Percentiles rank a stretch among this genome's conserved stretches.
Evolutionary conservation across 1,284 basidiomycete genomes (phyloP).

Genomic region (Coniferiporia weirii): DNA sequence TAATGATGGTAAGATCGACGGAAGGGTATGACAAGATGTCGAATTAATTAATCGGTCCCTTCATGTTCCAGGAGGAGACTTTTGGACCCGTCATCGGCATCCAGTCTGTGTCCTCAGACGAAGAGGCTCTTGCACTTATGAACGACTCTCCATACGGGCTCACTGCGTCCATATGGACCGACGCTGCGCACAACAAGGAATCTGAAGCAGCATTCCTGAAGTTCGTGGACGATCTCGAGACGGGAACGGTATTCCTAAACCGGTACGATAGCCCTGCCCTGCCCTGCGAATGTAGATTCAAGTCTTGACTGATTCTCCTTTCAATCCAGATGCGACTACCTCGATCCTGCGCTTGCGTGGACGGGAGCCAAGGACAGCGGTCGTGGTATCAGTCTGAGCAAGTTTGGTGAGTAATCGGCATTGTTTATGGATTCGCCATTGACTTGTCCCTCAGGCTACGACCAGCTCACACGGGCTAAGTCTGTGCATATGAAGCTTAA

Average conservation of each 20-base stretch:
- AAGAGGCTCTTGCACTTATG: slow-evolving; percentile 85
- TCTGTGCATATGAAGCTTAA: slow-evolving; percentile 29
- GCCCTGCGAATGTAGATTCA: neutral
- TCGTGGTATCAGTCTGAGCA: slow-evolving; percentile 83
- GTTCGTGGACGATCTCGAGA: slow-evolving; percentile 72
- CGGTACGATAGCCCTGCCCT: slow-evolving; percentile 33
- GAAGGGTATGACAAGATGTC: neutral
- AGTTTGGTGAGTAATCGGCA: slow-evolving; percentile 62
- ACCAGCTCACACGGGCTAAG: slow-evolving; percentile 34
- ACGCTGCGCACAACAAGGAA: slow-evolving; percentile 51
- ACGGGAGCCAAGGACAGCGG: slow-evolving; percentile 92
- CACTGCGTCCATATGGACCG: slow-evolving; percentile 92
- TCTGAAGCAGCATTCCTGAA: slow-evolving; percentile 65
- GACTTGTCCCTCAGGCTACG: slow-evolving; percentile 27
- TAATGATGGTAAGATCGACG: slow-evolving; percentile 65
- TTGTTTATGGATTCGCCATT: neutral
- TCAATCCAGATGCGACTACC: slow-evolving; percentile 63
- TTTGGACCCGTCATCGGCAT: slow-evolving; percentile 91
- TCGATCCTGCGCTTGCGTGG: slow-evolving; percentile 92
- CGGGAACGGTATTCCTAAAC: slow-evolving; percentile 92
- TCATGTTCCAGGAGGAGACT: slow-evolving; percentile 63
- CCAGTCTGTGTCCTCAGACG: slow-evolving; percentile 76
- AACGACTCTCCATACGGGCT: slow-evolving; percentile 96
- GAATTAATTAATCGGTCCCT: neutral
- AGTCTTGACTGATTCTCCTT: neutral